These are phyloP conservation scores for Neurospora sp. DNA, from an alignment of 495 filamentous ascomycete species.

Conservation along the genomic window DNA sequence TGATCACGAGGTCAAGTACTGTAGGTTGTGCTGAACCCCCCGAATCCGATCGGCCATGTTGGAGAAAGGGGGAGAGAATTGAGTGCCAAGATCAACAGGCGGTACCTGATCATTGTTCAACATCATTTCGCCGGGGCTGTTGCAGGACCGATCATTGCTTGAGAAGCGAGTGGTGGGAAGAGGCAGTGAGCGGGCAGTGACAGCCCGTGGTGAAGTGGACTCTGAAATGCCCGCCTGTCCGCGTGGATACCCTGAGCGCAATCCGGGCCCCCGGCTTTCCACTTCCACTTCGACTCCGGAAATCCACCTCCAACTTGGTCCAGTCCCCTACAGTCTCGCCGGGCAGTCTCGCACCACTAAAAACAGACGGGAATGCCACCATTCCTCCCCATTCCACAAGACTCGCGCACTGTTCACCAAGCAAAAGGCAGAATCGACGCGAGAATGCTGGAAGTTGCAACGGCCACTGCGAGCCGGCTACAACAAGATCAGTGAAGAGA, in stretches of 20 bases:
- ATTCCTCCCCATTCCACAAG: background rate
- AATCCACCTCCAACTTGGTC: background rate
- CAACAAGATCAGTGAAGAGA: background rate
- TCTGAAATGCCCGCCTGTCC: background rate
- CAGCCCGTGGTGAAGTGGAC: background rate
- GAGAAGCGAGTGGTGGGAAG: background rate
- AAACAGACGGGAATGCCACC: background rate
- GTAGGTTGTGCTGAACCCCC: background rate
- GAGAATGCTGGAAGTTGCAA: background rate
- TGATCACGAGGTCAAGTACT: background rate
- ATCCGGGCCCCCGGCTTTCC: background rate
- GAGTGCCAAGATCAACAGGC: background rate
- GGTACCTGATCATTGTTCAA: background rate
- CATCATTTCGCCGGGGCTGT: background rate
- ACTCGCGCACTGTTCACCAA: background rate
- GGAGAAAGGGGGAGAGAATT: background rate
- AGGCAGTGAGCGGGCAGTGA: background rate
- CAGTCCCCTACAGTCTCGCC: background rate
- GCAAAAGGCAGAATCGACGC: background rate
- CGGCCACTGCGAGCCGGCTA: background rate
- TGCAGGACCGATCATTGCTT: background rate
- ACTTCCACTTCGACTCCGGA: background rate
- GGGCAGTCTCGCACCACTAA: background rate
- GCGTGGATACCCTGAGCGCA: background rate
- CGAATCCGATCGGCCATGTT: background rate